phyloP scores from a whole-genome alignment of 2,329 filamentous ascomycete species.

The Orbilia ellipsospora region DNA sequence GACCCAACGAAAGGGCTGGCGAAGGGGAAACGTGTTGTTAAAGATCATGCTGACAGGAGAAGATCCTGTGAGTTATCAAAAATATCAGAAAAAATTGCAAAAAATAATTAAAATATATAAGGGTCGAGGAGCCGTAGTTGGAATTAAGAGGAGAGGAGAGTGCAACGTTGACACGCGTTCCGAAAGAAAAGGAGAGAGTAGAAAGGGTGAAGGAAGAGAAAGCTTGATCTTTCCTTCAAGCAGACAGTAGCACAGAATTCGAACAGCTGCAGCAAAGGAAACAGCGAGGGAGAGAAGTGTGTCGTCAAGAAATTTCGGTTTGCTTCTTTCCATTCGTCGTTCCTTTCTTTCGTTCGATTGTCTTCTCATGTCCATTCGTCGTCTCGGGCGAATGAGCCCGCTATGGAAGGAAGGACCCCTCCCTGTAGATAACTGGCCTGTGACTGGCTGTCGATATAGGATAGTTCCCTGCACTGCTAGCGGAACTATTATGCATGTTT shows the following conservation, averaged over 20 bases:
- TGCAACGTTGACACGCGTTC: constrained; percentile 47
- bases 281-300: constrained; percentile 2
- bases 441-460: constrained; percentile 31
- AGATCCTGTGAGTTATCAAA: too few relatives aligned
- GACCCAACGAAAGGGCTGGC: constrained; percentile 2
- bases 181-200: constrained; percentile 24
- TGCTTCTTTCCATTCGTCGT: constrained; percentile 26
- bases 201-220: constrained; percentile 29
- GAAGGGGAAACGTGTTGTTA: constrained; percentile 15
- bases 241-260: constrained; percentile 4
- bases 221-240: constrained; percentile 14
- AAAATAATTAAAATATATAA: too few relatives aligned
- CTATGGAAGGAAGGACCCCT: constrained; percentile 26
- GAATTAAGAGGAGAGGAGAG: constrained; percentile 27
- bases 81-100: too few relatives aligned
- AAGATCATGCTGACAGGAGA: constrained; percentile 6
- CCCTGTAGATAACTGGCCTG: constrained; percentile 10
- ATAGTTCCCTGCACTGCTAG: constrained; percentile 27
- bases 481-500: constrained; percentile 31
- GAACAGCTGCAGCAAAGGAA: background rate
- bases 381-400: constrained; percentile 1
- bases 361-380: constrained; percentile 20
- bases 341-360: constrained; percentile 14
- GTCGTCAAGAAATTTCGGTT: constrained; percentile 32
- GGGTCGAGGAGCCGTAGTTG: too few relatives aligned